Conservation (phyloP, 2,329 filamentous ascomycete genomes). For the Teratosphaeria destructans region DNA sequence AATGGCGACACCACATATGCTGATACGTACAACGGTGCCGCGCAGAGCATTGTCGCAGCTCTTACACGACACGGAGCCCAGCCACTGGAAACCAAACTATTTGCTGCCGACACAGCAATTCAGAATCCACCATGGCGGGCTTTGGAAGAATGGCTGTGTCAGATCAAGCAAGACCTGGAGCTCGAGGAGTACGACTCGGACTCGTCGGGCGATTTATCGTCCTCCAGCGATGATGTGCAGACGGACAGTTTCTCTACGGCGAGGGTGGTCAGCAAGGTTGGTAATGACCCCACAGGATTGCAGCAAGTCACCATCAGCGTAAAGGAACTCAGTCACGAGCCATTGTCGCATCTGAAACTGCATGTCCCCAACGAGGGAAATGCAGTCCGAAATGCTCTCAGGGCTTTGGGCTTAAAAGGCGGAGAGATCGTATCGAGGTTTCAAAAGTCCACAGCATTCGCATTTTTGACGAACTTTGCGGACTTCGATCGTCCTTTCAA, state of each 20-base stretch:
- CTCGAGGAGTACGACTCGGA: not conserved
- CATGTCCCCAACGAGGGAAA: not conserved
- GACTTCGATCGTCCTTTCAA: not conserved
- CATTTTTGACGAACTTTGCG: not conserved
- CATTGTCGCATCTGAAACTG: not conserved
- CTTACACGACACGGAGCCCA: not conserved
- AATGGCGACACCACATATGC: not conserved
- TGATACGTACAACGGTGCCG: not conserved
- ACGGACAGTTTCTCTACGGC: not conserved
- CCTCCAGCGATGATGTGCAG: not conserved
- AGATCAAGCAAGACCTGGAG: not conserved
- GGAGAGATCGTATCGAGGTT: not conserved
- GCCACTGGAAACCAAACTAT: not conserved
- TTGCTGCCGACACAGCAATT: not conserved
- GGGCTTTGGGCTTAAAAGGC: not conserved
- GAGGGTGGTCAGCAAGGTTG: not conserved
- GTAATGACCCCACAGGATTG: not conserved
- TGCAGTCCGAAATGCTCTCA: not conserved
- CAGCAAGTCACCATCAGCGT: not conserved
- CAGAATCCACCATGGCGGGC: not conserved
- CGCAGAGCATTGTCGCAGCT: not conserved
- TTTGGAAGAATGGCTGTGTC: not conserved
- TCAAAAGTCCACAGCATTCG: not conserved
- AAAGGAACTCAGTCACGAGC: not conserved
- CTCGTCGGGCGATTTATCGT: not conserved